Conservation (phyloP, 164 flowering plant species). For the Vitis riparia region DNA sequence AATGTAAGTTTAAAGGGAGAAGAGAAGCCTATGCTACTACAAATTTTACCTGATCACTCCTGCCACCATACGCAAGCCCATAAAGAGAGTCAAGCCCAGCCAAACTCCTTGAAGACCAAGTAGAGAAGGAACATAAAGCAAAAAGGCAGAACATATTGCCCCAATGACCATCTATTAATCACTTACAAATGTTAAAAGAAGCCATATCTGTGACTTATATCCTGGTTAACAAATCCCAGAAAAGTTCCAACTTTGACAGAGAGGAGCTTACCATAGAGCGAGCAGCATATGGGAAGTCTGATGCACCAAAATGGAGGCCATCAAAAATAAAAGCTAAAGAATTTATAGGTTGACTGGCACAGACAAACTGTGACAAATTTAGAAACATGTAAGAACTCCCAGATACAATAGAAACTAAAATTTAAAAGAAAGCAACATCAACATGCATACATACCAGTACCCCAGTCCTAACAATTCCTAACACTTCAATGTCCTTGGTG, state of each 20-base stretch:
- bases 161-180: conserved; percentile 66
- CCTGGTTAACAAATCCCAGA: not conserved
- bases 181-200: conserved; percentile 3
- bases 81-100: conserved; percentile 81
- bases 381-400: not conserved
- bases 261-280: conserved; percentile 60
- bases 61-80: conserved; percentile 75
- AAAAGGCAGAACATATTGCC: conserved; percentile 66
- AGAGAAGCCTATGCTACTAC: not conserved
- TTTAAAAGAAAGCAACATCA: not conserved
- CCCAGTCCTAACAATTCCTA: conserved; percentile 66
- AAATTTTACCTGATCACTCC: conserved; percentile 70
- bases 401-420: not conserved
- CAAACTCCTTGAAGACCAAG: conserved; percentile 89
- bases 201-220: not conserved
- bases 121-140: conserved; percentile 62
- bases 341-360: conserved; percentile 89
- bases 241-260: not conserved
- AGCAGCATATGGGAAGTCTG: conserved; percentile 88
- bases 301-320: conserved; percentile 93
- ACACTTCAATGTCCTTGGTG: conserved; percentile 76
- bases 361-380: conserved; percentile 62
- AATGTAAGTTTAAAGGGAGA: too few relatives aligned
- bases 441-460: conserved; percentile 49
- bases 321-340: conserved; percentile 87